Conservation (phyloP, 345 rosid species). For the Fremontodendron californicum region DNA sequence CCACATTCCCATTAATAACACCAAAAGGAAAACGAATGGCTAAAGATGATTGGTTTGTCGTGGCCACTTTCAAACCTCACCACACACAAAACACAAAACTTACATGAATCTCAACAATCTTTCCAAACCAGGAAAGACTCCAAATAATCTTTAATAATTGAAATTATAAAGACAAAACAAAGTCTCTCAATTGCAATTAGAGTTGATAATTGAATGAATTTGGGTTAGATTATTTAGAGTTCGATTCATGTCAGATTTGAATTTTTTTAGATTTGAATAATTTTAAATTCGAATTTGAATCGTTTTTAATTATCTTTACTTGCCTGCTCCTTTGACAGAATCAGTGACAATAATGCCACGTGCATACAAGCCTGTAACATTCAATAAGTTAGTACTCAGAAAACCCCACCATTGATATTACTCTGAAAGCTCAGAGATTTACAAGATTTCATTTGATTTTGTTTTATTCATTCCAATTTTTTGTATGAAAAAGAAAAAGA, state of each 20-base stretch:
- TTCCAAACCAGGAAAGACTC: slow-evolving; percentile 19
- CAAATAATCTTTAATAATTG: background rate
- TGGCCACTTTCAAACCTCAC: slow-evolving; percentile 8
- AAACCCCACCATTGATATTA: background rate
- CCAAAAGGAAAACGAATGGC: slow-evolving; percentile 14
- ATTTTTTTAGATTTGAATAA: too few relatives aligned
- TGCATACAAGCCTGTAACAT: background rate
- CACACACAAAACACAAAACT: background rate
- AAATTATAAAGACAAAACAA: background rate
- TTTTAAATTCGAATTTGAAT: too few relatives aligned
- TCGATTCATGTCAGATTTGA: too few relatives aligned
- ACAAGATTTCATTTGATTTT: background rate
- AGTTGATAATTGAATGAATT: too few relatives aligned
- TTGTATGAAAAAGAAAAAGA: too few relatives aligned
- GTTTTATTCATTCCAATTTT: background rate
- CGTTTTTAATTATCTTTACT: too few relatives aligned
- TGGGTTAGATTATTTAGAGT: too few relatives aligned
- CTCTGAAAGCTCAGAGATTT: background rate
- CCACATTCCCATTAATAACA: slow-evolving; percentile 10
- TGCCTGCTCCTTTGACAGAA: background rate
- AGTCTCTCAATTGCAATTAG: too few relatives aligned
- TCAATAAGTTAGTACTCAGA: background rate
- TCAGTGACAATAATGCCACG: background rate
- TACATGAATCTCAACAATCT: background rate
- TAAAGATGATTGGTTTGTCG: slow-evolving; percentile 12